Conservation (phyloP, 2,329 filamentous ascomycete species). For the Raffaelea arxii region DNA sequence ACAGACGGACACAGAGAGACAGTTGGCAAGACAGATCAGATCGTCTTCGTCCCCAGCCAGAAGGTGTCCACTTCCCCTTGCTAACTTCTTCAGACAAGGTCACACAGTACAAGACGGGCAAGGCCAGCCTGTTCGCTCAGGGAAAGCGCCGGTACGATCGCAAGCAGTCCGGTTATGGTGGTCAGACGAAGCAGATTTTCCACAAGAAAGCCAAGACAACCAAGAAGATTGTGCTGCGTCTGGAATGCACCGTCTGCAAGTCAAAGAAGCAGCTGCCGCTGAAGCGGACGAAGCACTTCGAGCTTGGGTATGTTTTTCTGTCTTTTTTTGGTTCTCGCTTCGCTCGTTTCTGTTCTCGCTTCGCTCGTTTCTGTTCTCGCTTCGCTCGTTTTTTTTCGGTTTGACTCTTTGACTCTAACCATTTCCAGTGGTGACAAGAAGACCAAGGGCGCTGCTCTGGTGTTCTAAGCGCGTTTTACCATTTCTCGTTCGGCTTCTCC, state of each 20-base stretch:
- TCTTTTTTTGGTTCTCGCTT: neutral
- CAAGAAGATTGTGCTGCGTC: conserved; percentile 98
- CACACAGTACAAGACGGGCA: conserved; percentile 62
- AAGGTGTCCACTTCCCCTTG: too few species aligned
- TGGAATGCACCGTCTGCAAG: conserved; percentile 98
- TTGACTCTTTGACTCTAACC: conserved; percentile 14
- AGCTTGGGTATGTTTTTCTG: conserved; percentile 71
- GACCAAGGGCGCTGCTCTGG: conserved; percentile 99
- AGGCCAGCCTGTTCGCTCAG: conserved; percentile 45
- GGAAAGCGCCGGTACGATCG: conserved; percentile 90
- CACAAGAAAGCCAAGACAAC: conserved; percentile 99
- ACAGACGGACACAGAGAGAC: too few species aligned
- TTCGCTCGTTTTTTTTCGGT: conserved; percentile 1
- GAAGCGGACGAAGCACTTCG: conserved; percentile 99
- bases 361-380: too few species aligned
- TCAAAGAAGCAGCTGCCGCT: conserved; percentile 94
- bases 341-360: conserved; percentile 2
- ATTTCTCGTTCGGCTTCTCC: neutral
- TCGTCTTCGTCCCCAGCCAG: too few species aligned
- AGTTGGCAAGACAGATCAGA: too few species aligned
- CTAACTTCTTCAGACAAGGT: conserved; percentile 52
- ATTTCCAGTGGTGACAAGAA: conserved; percentile 97
- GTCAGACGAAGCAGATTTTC: conserved; percentile 99
- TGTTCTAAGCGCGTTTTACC: conserved; percentile 67
- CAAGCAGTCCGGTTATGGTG: conserved; percentile 99